Conservation (phyloP, 1,284 basidiomycete species). For the Pseudozyma thailandica region DNA sequence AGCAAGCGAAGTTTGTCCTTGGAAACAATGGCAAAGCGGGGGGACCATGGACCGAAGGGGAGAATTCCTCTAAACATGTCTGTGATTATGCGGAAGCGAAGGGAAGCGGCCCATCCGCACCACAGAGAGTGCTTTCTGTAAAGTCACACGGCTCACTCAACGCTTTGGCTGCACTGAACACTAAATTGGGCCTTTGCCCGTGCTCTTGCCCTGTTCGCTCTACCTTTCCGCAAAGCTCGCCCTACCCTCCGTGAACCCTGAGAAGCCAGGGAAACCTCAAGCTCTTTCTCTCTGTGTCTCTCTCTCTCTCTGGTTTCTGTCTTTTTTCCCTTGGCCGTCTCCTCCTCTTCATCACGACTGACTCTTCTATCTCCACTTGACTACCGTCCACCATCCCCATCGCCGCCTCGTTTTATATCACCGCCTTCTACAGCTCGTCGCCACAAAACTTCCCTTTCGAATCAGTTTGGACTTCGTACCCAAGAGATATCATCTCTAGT, state of each 20-base stretch:
- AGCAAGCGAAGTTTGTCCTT: too few relatives aligned
- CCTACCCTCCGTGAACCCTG: slow-evolving; percentile 29
- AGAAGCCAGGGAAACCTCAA: not conserved
- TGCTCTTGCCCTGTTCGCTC: slow-evolving; percentile 3
- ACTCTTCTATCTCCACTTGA: not conserved
- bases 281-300: too few relatives aligned
- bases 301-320: too few relatives aligned
- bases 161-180: not conserved
- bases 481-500: not conserved
- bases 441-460: not conserved
- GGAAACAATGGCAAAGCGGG: too few relatives aligned
- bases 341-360: not conserved
- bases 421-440: not conserved
- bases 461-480: not conserved
- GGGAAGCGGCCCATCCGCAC: not conserved
- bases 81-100: not conserved
- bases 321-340: not conserved
- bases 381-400: not conserved
- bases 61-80: not conserved
- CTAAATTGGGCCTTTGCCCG: not conserved
- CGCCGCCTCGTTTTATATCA: too few relatives aligned
- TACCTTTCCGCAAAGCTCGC: too few relatives aligned
- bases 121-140: slow-evolving; percentile 3
- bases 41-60: slow-evolving; percentile 7
- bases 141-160: slow-evolving; percentile 18